Evolutionary conservation across 2,329 filamentous ascomycete genomes (phyloP).

Genomic region (Fusarium sp.): DNA sequence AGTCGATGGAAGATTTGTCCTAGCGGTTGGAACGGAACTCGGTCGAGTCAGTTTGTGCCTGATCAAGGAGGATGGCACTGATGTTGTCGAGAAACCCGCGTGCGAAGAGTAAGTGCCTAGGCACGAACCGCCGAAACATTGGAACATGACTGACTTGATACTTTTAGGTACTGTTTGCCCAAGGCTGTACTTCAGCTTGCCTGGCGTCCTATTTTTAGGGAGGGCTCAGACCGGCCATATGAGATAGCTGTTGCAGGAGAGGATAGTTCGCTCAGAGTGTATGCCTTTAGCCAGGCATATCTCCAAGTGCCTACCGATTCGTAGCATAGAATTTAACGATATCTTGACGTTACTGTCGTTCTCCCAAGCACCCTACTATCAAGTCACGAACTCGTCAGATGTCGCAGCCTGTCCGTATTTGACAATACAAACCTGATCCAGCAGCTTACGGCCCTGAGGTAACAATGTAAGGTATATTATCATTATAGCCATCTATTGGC

Average conservation of each 20-base stretch:
- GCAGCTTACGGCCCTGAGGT: neutral
- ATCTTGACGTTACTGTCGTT: neutral
- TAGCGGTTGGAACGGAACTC: slow-evolving; percentile 69
- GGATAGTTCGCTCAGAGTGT: slow-evolving; percentile 70
- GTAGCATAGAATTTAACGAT: slow-evolving; percentile 30
- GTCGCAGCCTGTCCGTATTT: neutral
- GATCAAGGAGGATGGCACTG: slow-evolving; percentile 55
- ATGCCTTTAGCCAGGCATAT: slow-evolving; percentile 54
- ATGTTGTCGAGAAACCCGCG: slow-evolving; percentile 52
- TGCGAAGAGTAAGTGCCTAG: slow-evolving; percentile 54
- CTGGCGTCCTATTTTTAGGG: slow-evolving; percentile 68
- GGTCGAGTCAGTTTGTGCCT: slow-evolving; percentile 59
- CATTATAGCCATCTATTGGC: slow-evolving; percentile 38
- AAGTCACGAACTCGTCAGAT: neutral
- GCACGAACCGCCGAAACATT: neutral
- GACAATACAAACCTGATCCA: neutral
- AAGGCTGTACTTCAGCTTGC: slow-evolving; percentile 74
- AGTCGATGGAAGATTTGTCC: slow-evolving; percentile 50
- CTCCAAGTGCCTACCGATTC: slow-evolving; percentile 31
- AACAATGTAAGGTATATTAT: slow-evolving; percentile 31
- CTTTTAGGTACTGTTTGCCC: slow-evolving; percentile 58
- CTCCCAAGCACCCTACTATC: neutral
- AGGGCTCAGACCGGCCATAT: slow-evolving; percentile 44
- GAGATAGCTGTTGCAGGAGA: slow-evolving; percentile 68
- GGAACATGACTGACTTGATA: slow-evolving; percentile 23